Conservation (phyloP, 192 early-diverging fungal genomes). For the Coemansia sp. region DNA sequence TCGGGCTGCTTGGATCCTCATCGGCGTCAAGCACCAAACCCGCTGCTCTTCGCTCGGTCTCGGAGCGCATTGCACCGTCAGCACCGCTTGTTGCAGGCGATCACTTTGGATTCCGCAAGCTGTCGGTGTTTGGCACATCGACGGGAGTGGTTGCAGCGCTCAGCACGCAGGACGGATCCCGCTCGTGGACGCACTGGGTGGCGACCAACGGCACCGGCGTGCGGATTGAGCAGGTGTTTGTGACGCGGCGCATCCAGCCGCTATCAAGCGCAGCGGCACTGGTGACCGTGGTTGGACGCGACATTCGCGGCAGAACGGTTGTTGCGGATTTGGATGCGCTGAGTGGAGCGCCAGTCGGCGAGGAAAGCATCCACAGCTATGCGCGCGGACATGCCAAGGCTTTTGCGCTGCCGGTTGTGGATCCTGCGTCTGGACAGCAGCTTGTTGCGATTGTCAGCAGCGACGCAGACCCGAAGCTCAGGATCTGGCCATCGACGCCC, state of each 20-base stretch:
- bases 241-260: slow-evolving; percentile 35
- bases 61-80: slow-evolving; percentile 8
- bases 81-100: slow-evolving; percentile 23
- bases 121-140: slow-evolving; percentile 75
- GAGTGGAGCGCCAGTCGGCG: slow-evolving; percentile 21
- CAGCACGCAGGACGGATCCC: slow-evolving; percentile 73
- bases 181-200: slow-evolving; percentile 75
- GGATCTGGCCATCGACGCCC: slow-evolving; percentile 66
- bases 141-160: slow-evolving; percentile 84
- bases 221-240: slow-evolving; percentile 29
- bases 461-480: slow-evolving; percentile 35
- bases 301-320: slow-evolving; percentile 24
- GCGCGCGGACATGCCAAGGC: slow-evolving; percentile 49
- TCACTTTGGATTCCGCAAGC: slow-evolving; percentile 80
- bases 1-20: slow-evolving; percentile 36
- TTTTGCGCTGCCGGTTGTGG: slow-evolving; percentile 63
- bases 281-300: slow-evolving; percentile 36
- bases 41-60: slow-evolving; percentile 6
- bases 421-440: slow-evolving; percentile 29
- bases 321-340: slow-evolving; percentile 37
- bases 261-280: slow-evolving; percentile 28
- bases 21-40: slow-evolving; percentile 5
- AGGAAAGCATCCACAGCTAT: slow-evolving; percentile 10
- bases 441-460: slow-evolving; percentile 28
- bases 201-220: slow-evolving; percentile 19